Conservation (phyloP, 2,329 filamentous ascomycete genomes). For the Aspergillus sp. region DNA sequence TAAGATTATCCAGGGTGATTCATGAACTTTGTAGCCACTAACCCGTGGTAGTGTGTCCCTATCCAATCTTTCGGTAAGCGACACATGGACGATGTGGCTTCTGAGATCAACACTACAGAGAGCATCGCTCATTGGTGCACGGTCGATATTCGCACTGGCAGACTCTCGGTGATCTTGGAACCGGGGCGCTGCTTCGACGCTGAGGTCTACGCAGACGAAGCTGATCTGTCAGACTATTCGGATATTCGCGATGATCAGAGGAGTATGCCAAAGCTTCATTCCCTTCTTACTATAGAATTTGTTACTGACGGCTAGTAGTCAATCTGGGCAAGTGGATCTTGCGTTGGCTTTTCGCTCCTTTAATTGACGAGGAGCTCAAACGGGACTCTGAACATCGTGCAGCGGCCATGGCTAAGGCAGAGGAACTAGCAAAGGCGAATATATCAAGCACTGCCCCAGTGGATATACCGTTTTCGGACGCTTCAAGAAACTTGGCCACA, state of each 20-base stretch:
- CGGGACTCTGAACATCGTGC: slow-evolving; percentile 74
- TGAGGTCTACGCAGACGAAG: slow-evolving; percentile 92
- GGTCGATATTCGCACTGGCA: slow-evolving; percentile 88
- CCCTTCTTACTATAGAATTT: background rate
- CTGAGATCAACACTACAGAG: slow-evolving; percentile 80
- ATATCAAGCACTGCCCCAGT: slow-evolving; percentile 61
- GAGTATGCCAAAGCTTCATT: slow-evolving; percentile 56
- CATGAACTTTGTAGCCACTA: slow-evolving; percentile 10
- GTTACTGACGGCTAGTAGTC: slow-evolving; percentile 52
- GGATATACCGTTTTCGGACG: slow-evolving; percentile 46
- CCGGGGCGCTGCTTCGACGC: slow-evolving; percentile 97
- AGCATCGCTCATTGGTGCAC: slow-evolving; percentile 95
- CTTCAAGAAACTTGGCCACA: slow-evolving; percentile 25
- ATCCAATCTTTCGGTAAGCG: slow-evolving; percentile 91
- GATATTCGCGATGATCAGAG: slow-evolving; percentile 91
- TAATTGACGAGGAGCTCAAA: slow-evolving; percentile 86
- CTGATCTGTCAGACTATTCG: slow-evolving; percentile 67
- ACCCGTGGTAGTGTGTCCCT: slow-evolving; percentile 65
- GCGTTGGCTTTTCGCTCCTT: slow-evolving; percentile 81
- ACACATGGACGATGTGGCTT: slow-evolving; percentile 87
- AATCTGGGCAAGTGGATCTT: slow-evolving; percentile 97
- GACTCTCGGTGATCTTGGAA: slow-evolving; percentile 84
- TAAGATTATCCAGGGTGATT: slow-evolving; percentile 42
- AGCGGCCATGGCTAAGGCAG: slow-evolving; percentile 61
- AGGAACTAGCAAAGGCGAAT: slow-evolving; percentile 56